Evolutionary conservation across 2,329 filamentous ascomycete genomes (phyloP), one percentile per base, ranked within the genome.

Genomic region (Fusarium longipes): DNA sequence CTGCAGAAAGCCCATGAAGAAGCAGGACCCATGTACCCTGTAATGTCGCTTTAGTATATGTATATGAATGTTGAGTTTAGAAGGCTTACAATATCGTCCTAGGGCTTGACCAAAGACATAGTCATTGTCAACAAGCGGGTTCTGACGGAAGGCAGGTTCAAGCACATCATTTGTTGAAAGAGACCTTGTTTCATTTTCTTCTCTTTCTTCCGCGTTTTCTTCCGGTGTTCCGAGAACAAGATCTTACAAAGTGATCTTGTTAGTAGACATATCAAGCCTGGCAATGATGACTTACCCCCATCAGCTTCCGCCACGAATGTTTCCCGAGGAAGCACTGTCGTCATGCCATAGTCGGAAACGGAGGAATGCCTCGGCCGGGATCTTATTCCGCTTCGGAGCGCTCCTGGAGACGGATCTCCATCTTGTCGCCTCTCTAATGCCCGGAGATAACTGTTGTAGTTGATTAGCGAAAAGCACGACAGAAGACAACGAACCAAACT

Each of bases 21-120:
- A 1, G 70, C 65, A 3, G 71, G 71, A 2, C 71, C 71, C 71
- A 73, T 73, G 12, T 73, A 73, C 71, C 71, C 71, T 73, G 6
- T 24, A 3, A 8, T 1, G 2, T 14, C 1, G 6, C 6, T 18
- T 45, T 2, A 50, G 39, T 18, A 33, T 20, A 15, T 22, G 11
- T 8, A 5, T 6, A 38, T 10, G 8, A 6, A 3, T 15, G 5
- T 17, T 2, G 27, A 6, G 3, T 3, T 10, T 42, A 1, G 4
- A 2, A 2, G 1, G 3, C 57, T 20, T 53, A 53, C 71, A 73
- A 20, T 73, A 73, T 40, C 61, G 33, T 1, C 71, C 71, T 17
- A 72, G 39, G 1, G 65, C 70, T 18, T 61, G 62, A 1, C 67
- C 69, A 24, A 73, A 73, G 2, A 71, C 67, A 18, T 70, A 72